Evolutionary conservation across 2,329 filamentous ascomycete genomes (phyloP), one percentile per base, ranked within the genome.

Genomic region (Penicillium concentricum): DNA sequence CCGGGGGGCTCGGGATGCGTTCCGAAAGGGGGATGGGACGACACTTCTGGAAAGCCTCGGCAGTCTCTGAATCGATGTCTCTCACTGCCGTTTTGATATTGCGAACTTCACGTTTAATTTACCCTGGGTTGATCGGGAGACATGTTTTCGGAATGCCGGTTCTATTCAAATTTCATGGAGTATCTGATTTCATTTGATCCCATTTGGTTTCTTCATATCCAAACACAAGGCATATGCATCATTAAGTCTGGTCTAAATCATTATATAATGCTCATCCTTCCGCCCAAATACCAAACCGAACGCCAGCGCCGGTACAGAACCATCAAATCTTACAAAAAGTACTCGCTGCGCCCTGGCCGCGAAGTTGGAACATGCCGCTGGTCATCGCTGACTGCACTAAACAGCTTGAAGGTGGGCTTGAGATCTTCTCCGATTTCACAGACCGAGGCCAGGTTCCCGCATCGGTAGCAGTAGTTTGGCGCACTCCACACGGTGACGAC

Each of bases 391-490:
- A 79, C 77, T 5, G 77, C 77, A 55, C 75, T 75, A 66, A 79
- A 79, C 28, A 79, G 66, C 62, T 79, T 94, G 79, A 99, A 99
- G 68, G 90, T 91, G 32, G 93, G 92, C 59, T 91, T 87, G 51
- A 97, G 81, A 68, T 94, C 89, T 68, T 89, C 88, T 64, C 89
- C 87, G 28, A 97, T 87, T 51, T 92, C 92, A 87, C 96, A 96
- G 72, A 97, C 96, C 5, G 84, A 87, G 20, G 87, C 87, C 59
- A 89, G 91, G 77, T 99, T 99, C 71, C 94, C 94, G 72, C 93
- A 99, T 75, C 93, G 86, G 82, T 99, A 97, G 81, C 93, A 97
- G 82, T 97, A 97, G 76, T 93, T 93, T 59, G 90, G 90, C 39
- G 90, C 90, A 87, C 71, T 85, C 82, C 87, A 89, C 24, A 89